phyloP scores from a whole-genome alignment of 176 grass and related monocot genomes.

The Oryza brachyantha region DNA sequence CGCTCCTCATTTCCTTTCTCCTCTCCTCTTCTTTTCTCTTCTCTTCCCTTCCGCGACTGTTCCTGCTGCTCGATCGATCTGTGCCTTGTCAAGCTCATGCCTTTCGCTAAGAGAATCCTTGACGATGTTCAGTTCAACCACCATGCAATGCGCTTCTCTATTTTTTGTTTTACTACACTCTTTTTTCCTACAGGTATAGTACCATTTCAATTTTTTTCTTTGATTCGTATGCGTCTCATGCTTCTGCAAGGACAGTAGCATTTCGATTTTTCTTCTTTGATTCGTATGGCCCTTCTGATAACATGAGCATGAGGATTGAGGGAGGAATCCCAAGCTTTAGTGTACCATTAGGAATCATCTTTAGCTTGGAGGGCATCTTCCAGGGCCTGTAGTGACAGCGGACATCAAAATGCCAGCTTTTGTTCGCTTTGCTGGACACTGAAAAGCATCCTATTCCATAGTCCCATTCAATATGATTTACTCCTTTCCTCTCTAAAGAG shows the following conservation, averaged over 20 bases:
- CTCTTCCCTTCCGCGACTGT: neutral
- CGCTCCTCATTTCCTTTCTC: neutral
- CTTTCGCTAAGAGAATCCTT: neutral
- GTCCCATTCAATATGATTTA: neutral
- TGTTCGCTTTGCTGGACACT: neutral
- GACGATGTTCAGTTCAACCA: neutral
- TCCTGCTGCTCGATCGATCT: too few relatives aligned
- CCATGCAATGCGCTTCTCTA: neutral
- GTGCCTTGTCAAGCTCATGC: neutral
- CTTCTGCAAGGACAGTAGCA: neutral
- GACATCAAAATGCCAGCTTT: neutral
- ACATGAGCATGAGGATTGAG: neutral
- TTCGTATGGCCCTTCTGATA: too few relatives aligned
- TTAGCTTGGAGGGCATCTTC: constrained; percentile 13
- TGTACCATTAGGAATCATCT: neutral
- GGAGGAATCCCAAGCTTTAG: neutral
- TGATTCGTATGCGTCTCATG: too few relatives aligned
- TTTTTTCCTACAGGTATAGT: neutral
- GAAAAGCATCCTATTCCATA: neutral
- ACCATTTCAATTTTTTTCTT: neutral
- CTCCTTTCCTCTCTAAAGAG: neutral
- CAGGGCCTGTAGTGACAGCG: constrained; percentile 14
- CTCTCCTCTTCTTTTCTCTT: neutral
- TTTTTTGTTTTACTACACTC: too few relatives aligned
- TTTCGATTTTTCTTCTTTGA: neutral